A percentile compares a stretch with the other conserved stretches of the same genome.
These are phyloP conservation scores for Lanmaoa rubissima DNA, from an alignment of 768 basidiomycete genomes.

Conservation along the genomic window DNA sequence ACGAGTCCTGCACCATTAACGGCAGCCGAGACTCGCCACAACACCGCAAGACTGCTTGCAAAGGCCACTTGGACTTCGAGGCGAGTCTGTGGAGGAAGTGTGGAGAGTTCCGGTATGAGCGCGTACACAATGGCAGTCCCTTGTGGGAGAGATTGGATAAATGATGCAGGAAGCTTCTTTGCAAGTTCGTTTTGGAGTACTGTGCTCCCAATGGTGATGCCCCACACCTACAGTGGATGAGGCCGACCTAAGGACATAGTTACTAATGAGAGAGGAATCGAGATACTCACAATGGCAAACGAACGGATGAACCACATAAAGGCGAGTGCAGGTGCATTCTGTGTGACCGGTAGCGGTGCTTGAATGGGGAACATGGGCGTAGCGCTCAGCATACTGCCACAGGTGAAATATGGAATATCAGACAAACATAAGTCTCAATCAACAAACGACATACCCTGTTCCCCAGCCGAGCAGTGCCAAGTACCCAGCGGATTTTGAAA, in stretches of 20 bases:
- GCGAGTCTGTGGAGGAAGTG: too few relatives aligned
- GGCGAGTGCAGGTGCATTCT: too few relatives aligned
- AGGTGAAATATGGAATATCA: neutral
- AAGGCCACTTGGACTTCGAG: too few relatives aligned
- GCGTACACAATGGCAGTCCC: constrained; percentile 40
- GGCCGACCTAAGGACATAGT: neutral
- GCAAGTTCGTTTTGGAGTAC: constrained; percentile 31
- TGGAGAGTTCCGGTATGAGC: too few relatives aligned
- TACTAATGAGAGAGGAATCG: neutral
- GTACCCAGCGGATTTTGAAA: constrained; percentile 21
- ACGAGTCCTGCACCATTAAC: constrained; percentile 19
- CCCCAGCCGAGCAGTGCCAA: neutral
- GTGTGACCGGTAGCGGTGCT: too few relatives aligned
- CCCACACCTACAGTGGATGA: constrained; percentile 40
- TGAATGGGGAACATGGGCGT: constrained; percentile 33
- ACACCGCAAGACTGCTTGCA: neutral
- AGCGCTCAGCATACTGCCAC: neutral
- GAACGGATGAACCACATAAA: too few relatives aligned
- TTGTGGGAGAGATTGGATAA: constrained; percentile 34
- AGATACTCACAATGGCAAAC: constrained; percentile 34
- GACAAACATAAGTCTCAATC: neutral
- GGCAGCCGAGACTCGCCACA: constrained; percentile 45
- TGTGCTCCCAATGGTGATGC: constrained; percentile 39
- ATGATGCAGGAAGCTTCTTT: constrained; percentile 39
- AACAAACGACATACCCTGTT: neutral